phyloP scores from a whole-genome alignment of 768 basidiomycete genomes.

The Boletus pseudopeckii region DNA sequence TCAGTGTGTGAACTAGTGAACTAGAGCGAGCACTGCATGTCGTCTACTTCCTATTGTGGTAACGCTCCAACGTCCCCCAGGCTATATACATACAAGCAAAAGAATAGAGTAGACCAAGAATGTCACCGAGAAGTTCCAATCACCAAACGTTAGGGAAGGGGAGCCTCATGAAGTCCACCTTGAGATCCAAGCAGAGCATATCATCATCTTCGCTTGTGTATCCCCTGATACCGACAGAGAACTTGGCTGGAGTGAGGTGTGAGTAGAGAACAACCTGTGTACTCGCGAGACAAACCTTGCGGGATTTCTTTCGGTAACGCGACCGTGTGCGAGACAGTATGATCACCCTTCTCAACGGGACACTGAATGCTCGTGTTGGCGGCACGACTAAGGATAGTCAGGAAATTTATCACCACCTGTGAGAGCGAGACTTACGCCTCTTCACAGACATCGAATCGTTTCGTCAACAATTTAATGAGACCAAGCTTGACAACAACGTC shows the following conservation, averaged over 20 bases:
- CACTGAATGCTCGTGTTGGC: constrained; percentile 79
- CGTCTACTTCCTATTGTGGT: constrained; percentile 9
- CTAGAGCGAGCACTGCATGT: too few relatives aligned
- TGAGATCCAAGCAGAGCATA: constrained; percentile 77
- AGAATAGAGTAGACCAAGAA: not conserved
- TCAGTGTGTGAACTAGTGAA: constrained; percentile 13
- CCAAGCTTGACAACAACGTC: constrained; percentile 94
- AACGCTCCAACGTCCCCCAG: not conserved
- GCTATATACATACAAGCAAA: constrained; percentile 8
- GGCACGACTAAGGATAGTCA: constrained; percentile 48
- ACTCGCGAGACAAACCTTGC: constrained; percentile 42
- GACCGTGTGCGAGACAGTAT: constrained; percentile 80
- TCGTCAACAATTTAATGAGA: constrained; percentile 80
- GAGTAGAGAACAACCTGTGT: not conserved
- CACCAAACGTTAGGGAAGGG: constrained; percentile 29
- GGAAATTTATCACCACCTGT: not conserved
- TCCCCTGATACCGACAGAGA: constrained; percentile 63
- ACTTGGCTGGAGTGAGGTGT: constrained; percentile 62
- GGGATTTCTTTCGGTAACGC: constrained; percentile 91
- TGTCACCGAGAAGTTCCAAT: constrained; percentile 9
- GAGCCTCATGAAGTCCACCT: constrained; percentile 66
- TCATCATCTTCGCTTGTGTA: constrained; percentile 71
- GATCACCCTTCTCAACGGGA: constrained; percentile 69
- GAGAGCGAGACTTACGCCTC: constrained; percentile 70
- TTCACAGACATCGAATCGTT: constrained; percentile 84